These are phyloP conservation scores for Globisporangium barbulae DNA, from an alignment of 352 stramenopile species.

Conservation along the genomic window DNA sequence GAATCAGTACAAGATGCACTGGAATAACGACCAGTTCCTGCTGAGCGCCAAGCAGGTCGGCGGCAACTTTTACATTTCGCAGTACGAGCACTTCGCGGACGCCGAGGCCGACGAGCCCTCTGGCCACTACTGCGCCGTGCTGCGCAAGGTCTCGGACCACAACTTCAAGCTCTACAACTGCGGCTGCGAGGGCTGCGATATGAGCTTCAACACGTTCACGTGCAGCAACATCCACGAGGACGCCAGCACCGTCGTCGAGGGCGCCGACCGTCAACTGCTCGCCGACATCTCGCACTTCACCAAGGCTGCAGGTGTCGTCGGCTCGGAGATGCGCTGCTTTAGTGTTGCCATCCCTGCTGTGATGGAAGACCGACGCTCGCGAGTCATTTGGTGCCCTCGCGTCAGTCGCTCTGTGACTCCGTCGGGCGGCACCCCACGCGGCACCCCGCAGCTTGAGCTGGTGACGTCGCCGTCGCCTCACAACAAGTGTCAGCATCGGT, in stretches of 20 bases:
- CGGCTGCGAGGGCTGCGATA: conserved; percentile 83
- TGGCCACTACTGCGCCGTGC: conserved; percentile 74
- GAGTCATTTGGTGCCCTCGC: conserved; percentile 81
- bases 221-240: conserved; percentile 73
- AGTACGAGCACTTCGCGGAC: conserved; percentile 88
- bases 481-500: conserved; percentile 61
- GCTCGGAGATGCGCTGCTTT: conserved; percentile 84
- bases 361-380: conserved; percentile 75
- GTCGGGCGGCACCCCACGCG: conserved; percentile 58
- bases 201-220: conserved; percentile 81
- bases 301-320: conserved; percentile 67
- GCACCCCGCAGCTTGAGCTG: conserved; percentile 39
- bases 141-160: conserved; percentile 68
- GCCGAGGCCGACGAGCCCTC: conserved; percentile 42
- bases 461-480: conserved; percentile 74
- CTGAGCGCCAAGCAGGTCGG: conserved; percentile 82
- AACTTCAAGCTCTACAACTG: conserved; percentile 89
- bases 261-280: conserved; percentile 76
- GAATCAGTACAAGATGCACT: conserved; percentile 87
- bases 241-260: conserved; percentile 30
- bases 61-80: conserved; percentile 86
- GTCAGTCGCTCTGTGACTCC: conserved; percentile 63
- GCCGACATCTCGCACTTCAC: conserved; percentile 85
- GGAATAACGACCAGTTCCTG: conserved; percentile 84
- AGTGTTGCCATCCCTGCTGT: conserved; percentile 75